Evolutionary conservation across 2,329 filamentous ascomycete genomes (phyloP), one percentile per base, ranked within the genome.

Genomic region (Celoporthe dispersa): DNA sequence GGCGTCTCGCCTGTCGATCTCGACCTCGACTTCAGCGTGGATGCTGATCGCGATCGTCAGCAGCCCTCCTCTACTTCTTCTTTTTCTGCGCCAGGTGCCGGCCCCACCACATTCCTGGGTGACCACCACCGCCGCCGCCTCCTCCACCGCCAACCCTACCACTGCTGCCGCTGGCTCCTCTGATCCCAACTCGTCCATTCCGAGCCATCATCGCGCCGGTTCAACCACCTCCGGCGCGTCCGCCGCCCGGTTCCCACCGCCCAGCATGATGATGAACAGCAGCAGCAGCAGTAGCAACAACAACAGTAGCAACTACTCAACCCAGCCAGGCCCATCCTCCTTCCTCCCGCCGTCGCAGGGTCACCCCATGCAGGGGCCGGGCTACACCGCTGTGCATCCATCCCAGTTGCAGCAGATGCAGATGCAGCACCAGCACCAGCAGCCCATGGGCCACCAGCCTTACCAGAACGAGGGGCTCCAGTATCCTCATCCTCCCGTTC

Each of bases 1-100:
- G 85, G 84, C 61, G 75, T 83, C 41, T 76, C 75, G 25, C 73
- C 85, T 68, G 77, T 77, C 48, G 76, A 78, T 25, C 78, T 79
- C 37, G 79, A 80, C 33, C 79, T 82, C 35, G 78, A 31, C 65
- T 28, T 44, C 37, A 39, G 25, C 64, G 61, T 16, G n/a, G n/a
- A 12, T 14, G 61, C 1, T 28, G 37, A 35, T 41, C 33, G 57
- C 59, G 57, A n/a, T 28, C 25, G 44, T 31, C 41, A n/a, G 19
- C 41, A 25, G 39, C 37, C 48, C 6, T 53, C n/a, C 8, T 28
- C 25, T 8, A 28, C 66, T 39, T 25, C 37, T 33, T 11, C 41
- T 31, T 60, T 57, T 57, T 7, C 61, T 60, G 12, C 64, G 64
- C 53, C 64, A 66, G 31, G n/a, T 59, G 51, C 53, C 70, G 35